phyloP scores from a whole-genome alignment of 768 basidiomycete genomes.

The Lentinus brumalis region DNA sequence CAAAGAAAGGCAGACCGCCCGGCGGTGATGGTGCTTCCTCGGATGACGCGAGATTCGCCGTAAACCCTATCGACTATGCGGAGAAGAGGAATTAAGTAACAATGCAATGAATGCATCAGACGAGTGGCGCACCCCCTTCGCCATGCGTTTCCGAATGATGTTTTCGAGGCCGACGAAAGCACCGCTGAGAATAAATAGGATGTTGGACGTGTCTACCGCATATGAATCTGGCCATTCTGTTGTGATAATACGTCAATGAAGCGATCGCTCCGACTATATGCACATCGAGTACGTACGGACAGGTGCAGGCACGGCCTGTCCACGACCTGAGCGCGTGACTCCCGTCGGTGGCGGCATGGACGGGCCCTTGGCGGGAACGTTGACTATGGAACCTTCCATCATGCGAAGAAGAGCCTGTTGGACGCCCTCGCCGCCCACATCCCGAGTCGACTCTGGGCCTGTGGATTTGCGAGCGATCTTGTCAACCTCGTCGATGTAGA shows the following conservation, averaged over 20 bases:
- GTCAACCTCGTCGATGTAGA: conserved; percentile 96
- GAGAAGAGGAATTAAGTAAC: no score
- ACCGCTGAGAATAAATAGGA: conserved; percentile 93
- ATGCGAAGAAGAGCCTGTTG: conserved; percentile 91
- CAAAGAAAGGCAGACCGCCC: conserved; percentile 68
- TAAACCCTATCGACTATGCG: conserved; percentile 90
- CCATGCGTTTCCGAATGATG: conserved; percentile 75
- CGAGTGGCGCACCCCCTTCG: conserved; percentile 71
- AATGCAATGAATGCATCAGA: no score
- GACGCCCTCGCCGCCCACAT: conserved; percentile 95
- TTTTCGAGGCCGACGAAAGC: conserved; percentile 92
- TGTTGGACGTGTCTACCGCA: conserved; percentile 84
- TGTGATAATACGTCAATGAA: not conserved
- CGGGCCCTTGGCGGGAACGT: conserved; percentile 74
- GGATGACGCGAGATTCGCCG: conserved; percentile 49
- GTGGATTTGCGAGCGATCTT: conserved; percentile 75
- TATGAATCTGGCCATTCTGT: conserved; percentile 67
- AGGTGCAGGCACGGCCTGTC: conserved; percentile 35
- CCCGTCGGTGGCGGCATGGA: conserved; percentile 48
- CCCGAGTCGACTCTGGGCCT: conserved; percentile 72
- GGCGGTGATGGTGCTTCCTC: conserved; percentile 38
- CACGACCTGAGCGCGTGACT: conserved; percentile 48
- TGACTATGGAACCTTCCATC: conserved; percentile 89
- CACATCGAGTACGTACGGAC: conserved; percentile 19
- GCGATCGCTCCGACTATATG: not conserved